These are phyloP conservation scores for Lanmaoa pseudosensibilis DNA, from an alignment of 768 basidiomycete genomes.

Conservation along the genomic window DNA sequence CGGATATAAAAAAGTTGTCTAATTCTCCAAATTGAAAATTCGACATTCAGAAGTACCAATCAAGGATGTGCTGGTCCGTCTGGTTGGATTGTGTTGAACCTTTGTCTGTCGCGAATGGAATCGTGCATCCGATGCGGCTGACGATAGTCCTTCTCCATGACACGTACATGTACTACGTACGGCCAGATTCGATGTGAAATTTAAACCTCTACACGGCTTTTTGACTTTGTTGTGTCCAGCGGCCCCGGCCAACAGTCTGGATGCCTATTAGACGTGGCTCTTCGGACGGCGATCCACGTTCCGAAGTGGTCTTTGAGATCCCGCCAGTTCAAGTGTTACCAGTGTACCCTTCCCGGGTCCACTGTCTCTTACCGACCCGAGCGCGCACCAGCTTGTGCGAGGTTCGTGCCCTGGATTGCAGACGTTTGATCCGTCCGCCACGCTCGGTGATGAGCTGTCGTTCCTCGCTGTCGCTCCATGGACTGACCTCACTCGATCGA, in stretches of 20 bases:
- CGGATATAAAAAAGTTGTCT: background rate
- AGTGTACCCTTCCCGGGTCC: background rate
- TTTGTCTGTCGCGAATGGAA: background rate
- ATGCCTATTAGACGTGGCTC: background rate
- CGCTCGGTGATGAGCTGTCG: background rate
- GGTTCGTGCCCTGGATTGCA: too few species aligned
- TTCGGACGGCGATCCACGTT: background rate
- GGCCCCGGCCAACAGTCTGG: background rate
- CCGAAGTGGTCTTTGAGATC: background rate
- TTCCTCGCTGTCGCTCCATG: background rate
- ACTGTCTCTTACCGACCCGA: background rate
- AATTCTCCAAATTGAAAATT: too few species aligned
- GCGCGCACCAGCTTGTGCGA: background rate
- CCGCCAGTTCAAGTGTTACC: too few species aligned
- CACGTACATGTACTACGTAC: too few species aligned
- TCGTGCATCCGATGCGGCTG: too few species aligned
- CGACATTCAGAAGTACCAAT: background rate
- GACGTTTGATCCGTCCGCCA: background rate
- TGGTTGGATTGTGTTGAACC: too few species aligned
- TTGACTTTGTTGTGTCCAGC: background rate
- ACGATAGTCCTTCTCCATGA: too few species aligned
- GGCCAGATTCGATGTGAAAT: background rate
- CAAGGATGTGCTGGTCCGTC: too few species aligned
- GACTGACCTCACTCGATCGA: too few species aligned
- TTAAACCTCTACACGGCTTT: too few species aligned